Conservation (phyloP, 78 protist species). For the Cavenderia fasciculata region DNA sequence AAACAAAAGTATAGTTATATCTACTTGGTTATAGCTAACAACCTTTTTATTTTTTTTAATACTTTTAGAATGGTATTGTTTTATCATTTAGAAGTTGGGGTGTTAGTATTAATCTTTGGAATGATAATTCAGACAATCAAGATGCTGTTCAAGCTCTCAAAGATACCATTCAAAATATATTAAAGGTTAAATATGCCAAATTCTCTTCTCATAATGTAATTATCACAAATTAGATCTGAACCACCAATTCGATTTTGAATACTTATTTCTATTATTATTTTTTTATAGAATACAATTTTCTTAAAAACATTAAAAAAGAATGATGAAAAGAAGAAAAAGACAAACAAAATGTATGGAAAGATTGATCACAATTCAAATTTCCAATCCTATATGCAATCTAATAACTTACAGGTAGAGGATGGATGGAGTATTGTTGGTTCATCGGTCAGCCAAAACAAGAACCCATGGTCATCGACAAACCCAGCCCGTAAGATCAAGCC, state of each 20-base stretch:
- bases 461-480: too few species aligned
- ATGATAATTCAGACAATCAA: conserved; percentile 26
- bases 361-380: neutral
- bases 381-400: too few species aligned
- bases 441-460: too few species aligned
- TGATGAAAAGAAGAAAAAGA: conserved; percentile 22
- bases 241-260: too few species aligned
- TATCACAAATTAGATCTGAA: too few species aligned
- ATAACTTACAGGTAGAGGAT: too few species aligned
- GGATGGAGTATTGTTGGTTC: too few species aligned
- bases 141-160: conserved; percentile 29
- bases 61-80: conserved; percentile 51
- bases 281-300: conserved; percentile 3
- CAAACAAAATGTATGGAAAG: conserved; percentile 5
- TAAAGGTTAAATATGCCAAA: conserved; percentile 25
- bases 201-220: conserved; percentile 45
- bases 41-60: neutral
- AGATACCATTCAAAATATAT: conserved; percentile 42
- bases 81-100: conserved; percentile 76
- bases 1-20: too few species aligned
- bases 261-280: neutral
- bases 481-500: too few species aligned
- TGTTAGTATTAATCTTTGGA: conserved; percentile 60
- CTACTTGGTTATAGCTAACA: neutral
- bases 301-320: conserved; percentile 20